Evolutionary conservation across 192 early-diverging fungal species (phyloP), one percentile per base, ranked within the genome.

Genomic region (Coemansia nantahalensis): DNA sequence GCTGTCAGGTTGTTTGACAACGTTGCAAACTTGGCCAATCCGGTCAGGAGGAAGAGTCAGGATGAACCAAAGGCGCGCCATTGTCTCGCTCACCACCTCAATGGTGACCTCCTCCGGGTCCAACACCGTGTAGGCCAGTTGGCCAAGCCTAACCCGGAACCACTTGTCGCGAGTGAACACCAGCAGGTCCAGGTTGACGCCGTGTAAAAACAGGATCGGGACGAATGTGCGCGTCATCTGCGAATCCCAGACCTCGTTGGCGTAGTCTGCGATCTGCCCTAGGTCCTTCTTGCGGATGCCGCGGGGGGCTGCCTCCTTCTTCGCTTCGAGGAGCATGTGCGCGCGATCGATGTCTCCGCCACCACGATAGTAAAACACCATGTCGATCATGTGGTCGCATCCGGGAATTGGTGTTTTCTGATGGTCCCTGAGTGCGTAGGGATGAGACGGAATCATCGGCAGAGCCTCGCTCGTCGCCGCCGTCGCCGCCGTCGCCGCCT

Each of bases 221-320:
- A 60, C 49, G 40, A 60, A 60, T 0, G 43, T 47, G 8, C 48
- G 50, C 13, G 45, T 31, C 3, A 30, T 47, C 33, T 59, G 56
- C 19, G 18, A 0, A 1, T 8, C 31, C 45, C 54, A 48, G 19
- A 56, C 11, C 2, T 17, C 19, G 22, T 26, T 17, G 0, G 39
- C 54, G n/a, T 48, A 56, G 8, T 56, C 54, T 0, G 54, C 45
- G 4, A 56, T 13, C 30, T 48, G 45, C 9, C 45, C 54, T 2
- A 57, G 31, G 6, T 22, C 15, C 6, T 41, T 24, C 0, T 38
- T 3, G 3, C 8, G 38, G 0, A 39, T 14, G 18, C 10, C 3
- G 3, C 11, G 8, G n/a, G 13, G 21, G 8, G 28, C 0, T 1
- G 28, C 0, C 9, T 28, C 16, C 24, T 2, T 26, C 19, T 48